These are phyloP conservation scores for Ananas comosus DNA, from an alignment of 176 grass and related monocot genomes.

Conservation along the genomic window DNA sequence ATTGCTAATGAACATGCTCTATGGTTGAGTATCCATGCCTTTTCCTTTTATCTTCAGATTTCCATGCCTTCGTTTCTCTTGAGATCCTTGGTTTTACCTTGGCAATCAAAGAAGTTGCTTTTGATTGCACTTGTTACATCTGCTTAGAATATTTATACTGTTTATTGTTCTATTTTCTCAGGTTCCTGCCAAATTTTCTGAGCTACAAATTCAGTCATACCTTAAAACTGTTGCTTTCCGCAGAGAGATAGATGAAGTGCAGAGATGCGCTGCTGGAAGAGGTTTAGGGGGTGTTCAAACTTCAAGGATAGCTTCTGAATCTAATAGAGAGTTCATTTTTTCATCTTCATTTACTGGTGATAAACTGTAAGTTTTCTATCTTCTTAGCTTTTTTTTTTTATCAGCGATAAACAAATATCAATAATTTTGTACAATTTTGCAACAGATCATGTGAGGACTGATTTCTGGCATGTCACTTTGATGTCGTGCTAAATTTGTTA, in stretches of 20 bases:
- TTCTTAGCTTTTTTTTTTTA: conserved; percentile 6
- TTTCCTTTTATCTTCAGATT: too few relatives aligned
- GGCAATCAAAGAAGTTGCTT: too few relatives aligned
- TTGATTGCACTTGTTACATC: neutral
- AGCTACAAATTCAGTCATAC: conserved; percentile 97
- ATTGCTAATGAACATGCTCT: too few relatives aligned
- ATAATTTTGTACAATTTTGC: neutral
- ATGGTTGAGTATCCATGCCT: too few relatives aligned
- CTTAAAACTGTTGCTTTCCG: conserved; percentile 97
- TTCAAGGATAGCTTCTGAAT: conserved; percentile 88
- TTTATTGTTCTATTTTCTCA: conserved; percentile 26
- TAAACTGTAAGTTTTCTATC: conserved; percentile 68
- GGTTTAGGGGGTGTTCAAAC: conserved; percentile 78
- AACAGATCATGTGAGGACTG: neutral
- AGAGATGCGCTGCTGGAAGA: conserved; percentile 57
- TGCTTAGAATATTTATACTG: conserved; percentile 4
- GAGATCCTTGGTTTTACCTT: too few relatives aligned
- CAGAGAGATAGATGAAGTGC: conserved; percentile 83
- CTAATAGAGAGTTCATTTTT: conserved; percentile 96
- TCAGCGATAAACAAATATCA: neutral
- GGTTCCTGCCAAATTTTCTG: conserved; percentile 90
- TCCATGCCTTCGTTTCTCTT: too few relatives aligned
- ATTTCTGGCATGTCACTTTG: neutral
- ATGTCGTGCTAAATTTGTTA: too few relatives aligned
- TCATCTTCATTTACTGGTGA: conserved; percentile 93